A percentile compares a stretch with the other conserved stretches of the same genome.
Evolutionary conservation across 1,139 yeast genomes (phyloP).

Genomic region (Sugiyamaella castrensis): DNA sequence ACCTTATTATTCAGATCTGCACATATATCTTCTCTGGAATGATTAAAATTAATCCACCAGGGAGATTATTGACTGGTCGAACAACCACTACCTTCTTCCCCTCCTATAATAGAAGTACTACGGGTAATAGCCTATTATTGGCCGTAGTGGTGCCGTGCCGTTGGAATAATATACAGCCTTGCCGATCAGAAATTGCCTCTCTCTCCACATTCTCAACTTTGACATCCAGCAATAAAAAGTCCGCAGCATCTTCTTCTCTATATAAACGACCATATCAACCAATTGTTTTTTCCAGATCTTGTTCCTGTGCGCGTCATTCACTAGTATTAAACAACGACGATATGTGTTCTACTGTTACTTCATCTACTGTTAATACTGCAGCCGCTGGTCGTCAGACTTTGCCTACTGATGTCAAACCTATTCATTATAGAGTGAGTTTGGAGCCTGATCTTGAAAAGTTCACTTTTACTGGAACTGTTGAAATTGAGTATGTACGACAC

Average conservation of each 20-base stretch:
- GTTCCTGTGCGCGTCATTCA: constrained; percentile 8
- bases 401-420: constrained; percentile 69
- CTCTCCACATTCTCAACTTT: too few relatives aligned
- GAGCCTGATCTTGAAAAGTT: constrained; percentile 73
- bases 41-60: too few relatives aligned
- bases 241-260: not conserved
- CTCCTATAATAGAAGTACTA: too few relatives aligned
- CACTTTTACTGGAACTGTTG: constrained; percentile 65
- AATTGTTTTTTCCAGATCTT: not conserved
- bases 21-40: too few relatives aligned
- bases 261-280: constrained; percentile 2
- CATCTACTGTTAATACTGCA: not conserved
- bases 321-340: not conserved
- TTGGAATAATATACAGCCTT: too few relatives aligned
- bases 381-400: constrained; percentile 51
- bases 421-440: constrained; percentile 64
- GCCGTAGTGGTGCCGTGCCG: too few relatives aligned
- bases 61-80: too few relatives aligned
- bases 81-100: too few relatives aligned
- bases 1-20: too few relatives aligned
- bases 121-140: too few relatives aligned
- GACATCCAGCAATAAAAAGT: too few relatives aligned
- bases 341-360: not conserved
- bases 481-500: constrained; percentile 44
- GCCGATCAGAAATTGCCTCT: too few relatives aligned